Percentiles rank a stretch among this genome's conserved stretches.
Evolutionary conservation across 345 rosid genomes (phyloP).

Genomic region (Litchi chinensis): DNA sequence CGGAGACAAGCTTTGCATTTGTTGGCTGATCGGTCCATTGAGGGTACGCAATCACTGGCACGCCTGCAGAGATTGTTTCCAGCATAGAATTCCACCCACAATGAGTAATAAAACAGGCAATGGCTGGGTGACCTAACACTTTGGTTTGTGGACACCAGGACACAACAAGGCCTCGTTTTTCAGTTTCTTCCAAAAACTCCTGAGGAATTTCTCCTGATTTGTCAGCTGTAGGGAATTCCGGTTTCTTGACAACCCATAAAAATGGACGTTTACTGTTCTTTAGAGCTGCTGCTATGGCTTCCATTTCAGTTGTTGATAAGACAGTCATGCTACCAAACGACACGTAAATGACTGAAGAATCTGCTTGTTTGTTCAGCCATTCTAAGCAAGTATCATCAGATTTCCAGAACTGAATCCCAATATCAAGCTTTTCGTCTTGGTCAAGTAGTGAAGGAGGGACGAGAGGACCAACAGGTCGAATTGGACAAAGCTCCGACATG

Average conservation of each 20-base stretch:
- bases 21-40: slow-evolving; percentile 63
- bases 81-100: slow-evolving; percentile 63
- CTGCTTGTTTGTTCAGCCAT: slow-evolving; percentile 41
- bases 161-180: slow-evolving; percentile 43
- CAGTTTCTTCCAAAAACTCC: slow-evolving; percentile 36
- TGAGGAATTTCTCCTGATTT: slow-evolving; percentile 33
- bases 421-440: slow-evolving; percentile 24
- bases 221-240: slow-evolving; percentile 16
- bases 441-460: slow-evolving; percentile 46
- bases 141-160: slow-evolving; percentile 55
- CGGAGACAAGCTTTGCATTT: slow-evolving; percentile 47
- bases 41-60: slow-evolving; percentile 53
- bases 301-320: slow-evolving; percentile 37
- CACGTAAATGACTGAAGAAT: slow-evolving; percentile 42
- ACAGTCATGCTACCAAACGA: slow-evolving; percentile 52
- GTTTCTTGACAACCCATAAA: slow-evolving; percentile 50
- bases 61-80: slow-evolving; percentile 42
- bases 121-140: slow-evolving; percentile 43
- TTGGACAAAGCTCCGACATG: slow-evolving; percentile 39
- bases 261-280: slow-evolving; percentile 33
- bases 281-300: slow-evolving; percentile 40
- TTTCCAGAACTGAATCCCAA: slow-evolving; percentile 42
- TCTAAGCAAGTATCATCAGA: slow-evolving; percentile 43
- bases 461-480: slow-evolving; percentile 51
- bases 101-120: slow-evolving; percentile 52